phyloP scores from a whole-genome alignment of 148 eudicot genomes.

The Rhododendron mucronatum region DNA sequence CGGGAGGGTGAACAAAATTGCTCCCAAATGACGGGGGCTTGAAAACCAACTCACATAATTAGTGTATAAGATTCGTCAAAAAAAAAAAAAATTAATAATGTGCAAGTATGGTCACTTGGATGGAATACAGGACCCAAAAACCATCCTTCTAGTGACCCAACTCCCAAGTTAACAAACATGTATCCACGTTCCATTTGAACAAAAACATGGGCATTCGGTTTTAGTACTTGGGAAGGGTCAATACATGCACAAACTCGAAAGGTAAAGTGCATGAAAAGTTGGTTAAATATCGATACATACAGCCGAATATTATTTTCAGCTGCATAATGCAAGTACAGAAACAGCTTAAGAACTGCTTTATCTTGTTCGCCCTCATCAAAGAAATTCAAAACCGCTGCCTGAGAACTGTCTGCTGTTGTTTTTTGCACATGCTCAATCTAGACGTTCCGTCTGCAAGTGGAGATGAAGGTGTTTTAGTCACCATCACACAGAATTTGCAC shows the following conservation, averaged over 20 bases:
- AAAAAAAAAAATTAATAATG: no score
- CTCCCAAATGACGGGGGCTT: not conserved
- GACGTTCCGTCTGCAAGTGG: constrained; percentile 62
- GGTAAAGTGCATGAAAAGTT: not conserved
- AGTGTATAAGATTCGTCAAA: no score
- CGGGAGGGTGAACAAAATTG: no score
- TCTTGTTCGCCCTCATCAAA: not conserved
- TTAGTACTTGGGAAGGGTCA: not conserved
- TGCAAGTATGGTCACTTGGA: not conserved
- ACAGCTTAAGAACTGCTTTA: not conserved
- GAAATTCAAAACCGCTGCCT: not conserved
- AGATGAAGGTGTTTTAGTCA: not conserved
- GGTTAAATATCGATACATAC: not conserved
- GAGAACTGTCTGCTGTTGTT: not conserved
- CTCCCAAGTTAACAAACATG: not conserved
- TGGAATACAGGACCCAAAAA: not conserved
- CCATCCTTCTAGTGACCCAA: not conserved
- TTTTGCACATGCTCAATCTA: constrained; percentile 42
- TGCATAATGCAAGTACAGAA: not conserved
- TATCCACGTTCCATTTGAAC: not conserved
- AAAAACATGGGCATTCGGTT: not conserved
- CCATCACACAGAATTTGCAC: not conserved
- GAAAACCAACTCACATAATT: not conserved
- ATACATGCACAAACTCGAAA: not conserved
- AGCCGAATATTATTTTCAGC: not conserved